phyloP scores from a whole-genome alignment of 2,329 filamentous ascomycete species.

The Alternaria gaisen region DNA sequence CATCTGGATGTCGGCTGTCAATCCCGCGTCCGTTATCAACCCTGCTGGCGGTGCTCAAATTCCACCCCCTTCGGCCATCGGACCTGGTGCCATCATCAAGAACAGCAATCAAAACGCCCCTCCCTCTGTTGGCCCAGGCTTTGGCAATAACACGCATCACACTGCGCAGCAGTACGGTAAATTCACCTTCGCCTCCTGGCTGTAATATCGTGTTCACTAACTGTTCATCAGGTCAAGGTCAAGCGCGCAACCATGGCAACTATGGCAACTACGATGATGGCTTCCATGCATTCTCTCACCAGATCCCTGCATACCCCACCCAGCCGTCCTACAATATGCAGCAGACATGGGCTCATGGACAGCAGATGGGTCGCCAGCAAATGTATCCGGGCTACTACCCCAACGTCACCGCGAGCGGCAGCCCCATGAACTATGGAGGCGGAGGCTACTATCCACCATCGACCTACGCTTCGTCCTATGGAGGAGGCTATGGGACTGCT shows the following conservation, averaged over 20 bases:
- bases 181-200: constrained; percentile 1
- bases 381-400: constrained; percentile 34
- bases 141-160: constrained; percentile 38
- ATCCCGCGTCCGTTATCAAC: constrained; percentile 83
- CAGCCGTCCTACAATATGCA: constrained; percentile 40
- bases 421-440: constrained; percentile 45
- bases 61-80: constrained; percentile 49
- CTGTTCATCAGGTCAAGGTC: constrained; percentile 24
- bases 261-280: constrained; percentile 38
- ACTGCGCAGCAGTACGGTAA: constrained; percentile 41
- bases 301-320: constrained; percentile 35
- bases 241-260: constrained; percentile 25
- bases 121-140: constrained; percentile 45
- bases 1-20: constrained; percentile 99
- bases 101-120: constrained; percentile 28
- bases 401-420: constrained; percentile 35
- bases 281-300: constrained; percentile 45
- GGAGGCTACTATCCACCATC: constrained; percentile 42
- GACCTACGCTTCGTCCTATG: constrained; percentile 34
- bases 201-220: constrained; percentile 17
- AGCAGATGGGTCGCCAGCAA: constrained; percentile 33
- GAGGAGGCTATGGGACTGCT: constrained; percentile 30
- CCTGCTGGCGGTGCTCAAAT: constrained; percentile 45
- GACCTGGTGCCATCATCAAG: constrained; percentile 49
- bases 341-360: constrained; percentile 33